Base-by-base conservation (phyloP, 306 rosid genomes). In the Sicyos baderoa region DNA sequence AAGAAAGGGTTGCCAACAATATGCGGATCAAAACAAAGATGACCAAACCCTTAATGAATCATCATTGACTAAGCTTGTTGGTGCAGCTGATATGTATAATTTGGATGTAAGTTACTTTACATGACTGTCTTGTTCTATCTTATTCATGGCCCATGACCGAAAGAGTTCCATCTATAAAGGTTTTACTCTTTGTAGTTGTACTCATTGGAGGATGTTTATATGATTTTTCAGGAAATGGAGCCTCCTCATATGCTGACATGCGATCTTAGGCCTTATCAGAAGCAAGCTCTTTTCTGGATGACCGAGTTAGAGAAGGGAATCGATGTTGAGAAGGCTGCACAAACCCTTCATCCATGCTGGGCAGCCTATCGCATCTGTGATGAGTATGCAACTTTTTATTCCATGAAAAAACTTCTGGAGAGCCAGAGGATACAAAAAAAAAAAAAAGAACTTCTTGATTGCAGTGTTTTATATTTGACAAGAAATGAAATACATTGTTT, bases 231-330 rank as follows among this genome's bases (percentile, higher is more conserved):
- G 97, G 97, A 88, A 84, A 82, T 78, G 85, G 88, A 85, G 65
- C 86, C 94, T 35, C 89, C 97, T 12, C 40, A 17, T 14, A 74
- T 84, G 32, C 79, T 91, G 48, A 58, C 59, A 61, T 88, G 97
- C 71, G 63, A 61, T 55, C 80, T 91, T 37, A 91, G 82, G 82
- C 84, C 94, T 63, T 91, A 91, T 85, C 97, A 91, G 84, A 91
- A 86, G 70, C 96, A 91, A 80, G 97, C 97, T 17, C 82, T 91
- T 18, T 74, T 72, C 70, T 91, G 97, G 97, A 88, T 91, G 97
- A 72, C 88, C 14, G 87, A 86, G 72, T 71, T 91, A 4, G 97
- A 91, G 79, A 82, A 84, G 61, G 96, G 91, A 64, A 74, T 70
- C 44, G 81, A 84, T 68, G 80, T 61, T 37, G 89, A 82, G 66